Evolutionary conservation across 768 basidiomycete species (phyloP).

Genomic region (Coprinopsis strossmayeri): DNA sequence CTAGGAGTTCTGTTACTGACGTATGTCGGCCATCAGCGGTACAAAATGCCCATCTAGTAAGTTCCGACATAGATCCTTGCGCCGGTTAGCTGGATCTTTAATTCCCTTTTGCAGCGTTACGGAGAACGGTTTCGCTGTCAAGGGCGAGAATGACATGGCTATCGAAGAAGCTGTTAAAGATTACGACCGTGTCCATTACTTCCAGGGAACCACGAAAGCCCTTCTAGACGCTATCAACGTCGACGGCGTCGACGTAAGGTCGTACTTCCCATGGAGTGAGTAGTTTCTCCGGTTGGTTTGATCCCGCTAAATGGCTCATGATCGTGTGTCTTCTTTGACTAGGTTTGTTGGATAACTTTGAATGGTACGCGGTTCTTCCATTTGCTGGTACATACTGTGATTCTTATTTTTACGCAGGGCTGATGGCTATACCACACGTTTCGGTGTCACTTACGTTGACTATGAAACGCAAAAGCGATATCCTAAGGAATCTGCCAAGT

Average conservation of each 20-base stretch:
- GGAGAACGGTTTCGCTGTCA: slow-evolving; percentile 69
- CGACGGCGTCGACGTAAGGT: slow-evolving; percentile 55
- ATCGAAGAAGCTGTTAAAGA: slow-evolving; percentile 50
- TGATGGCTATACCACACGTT: slow-evolving; percentile 63
- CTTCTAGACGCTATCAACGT: slow-evolving; percentile 52
- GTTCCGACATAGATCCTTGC: slow-evolving; percentile 8
- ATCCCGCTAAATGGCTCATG: not conserved
- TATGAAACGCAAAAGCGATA: slow-evolving; percentile 60
- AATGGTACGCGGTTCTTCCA: slow-evolving; percentile 35
- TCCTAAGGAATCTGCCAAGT: slow-evolving; percentile 57
- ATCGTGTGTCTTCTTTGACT: too few relatives aligned
- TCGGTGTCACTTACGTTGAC: slow-evolving; percentile 68
- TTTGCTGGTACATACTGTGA: not conserved
- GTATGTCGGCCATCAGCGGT: slow-evolving; percentile 35
- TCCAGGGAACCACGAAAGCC: slow-evolving; percentile 48
- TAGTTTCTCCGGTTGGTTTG: slow-evolving; percentile 4
- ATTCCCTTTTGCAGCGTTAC: slow-evolving; percentile 43
- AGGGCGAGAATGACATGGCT: slow-evolving; percentile 50
- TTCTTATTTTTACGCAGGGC: slow-evolving; percentile 29
- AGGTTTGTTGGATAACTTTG: slow-evolving; percentile 69
- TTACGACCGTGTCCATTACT: slow-evolving; percentile 61
- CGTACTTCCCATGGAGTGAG: slow-evolving; percentile 68
- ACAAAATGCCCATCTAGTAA: slow-evolving; percentile 35
- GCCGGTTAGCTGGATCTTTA: slow-evolving; percentile 4
- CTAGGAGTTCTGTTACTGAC: slow-evolving; percentile 18